Evolutionary conservation across 495 filamentous ascomycete species (phyloP).

Genomic region (Corynascus novoguineensis): DNA sequence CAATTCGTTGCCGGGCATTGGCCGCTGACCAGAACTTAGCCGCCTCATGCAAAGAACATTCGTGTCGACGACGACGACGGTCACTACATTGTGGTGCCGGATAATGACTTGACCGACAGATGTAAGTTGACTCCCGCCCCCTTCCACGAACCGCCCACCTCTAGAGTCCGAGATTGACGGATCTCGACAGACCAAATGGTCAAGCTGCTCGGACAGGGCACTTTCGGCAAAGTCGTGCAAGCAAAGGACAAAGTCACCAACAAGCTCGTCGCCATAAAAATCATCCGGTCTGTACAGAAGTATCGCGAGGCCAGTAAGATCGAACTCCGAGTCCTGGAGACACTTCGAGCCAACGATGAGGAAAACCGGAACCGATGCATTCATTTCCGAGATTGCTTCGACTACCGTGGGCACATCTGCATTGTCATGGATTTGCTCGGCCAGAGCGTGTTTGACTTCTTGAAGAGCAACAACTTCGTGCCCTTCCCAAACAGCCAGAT

Average conservation of each 20-base stretch:
- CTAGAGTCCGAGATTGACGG: background rate
- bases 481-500: slow-evolving; percentile 99
- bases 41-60: slow-evolving; percentile 47
- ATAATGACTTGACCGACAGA: slow-evolving; percentile 76
- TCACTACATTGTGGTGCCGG: slow-evolving; percentile 85
- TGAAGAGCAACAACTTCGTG: slow-evolving; percentile 90
- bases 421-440: slow-evolving; percentile 96
- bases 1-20: background rate
- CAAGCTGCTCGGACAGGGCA: slow-evolving; percentile 88
- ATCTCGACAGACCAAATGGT: slow-evolving; percentile 70
- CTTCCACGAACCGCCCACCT: background rate
- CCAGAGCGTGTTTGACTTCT: slow-evolving; percentile 96
- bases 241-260: slow-evolving; percentile 71
- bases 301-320: slow-evolving; percentile 97
- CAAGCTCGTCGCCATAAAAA: slow-evolving; percentile 86
- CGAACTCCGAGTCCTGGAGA: slow-evolving; percentile 86
- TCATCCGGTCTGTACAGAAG: slow-evolving; percentile 96
- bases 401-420: slow-evolving; percentile 96
- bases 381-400: slow-evolving; percentile 94
- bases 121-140: slow-evolving; percentile 59
- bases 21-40: slow-evolving; percentile 30
- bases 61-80: slow-evolving; percentile 90
- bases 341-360: slow-evolving; percentile 81
- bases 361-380: slow-evolving; percentile 95
- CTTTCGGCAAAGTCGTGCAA: slow-evolving; percentile 96